Base-by-base conservation (phyloP, 148 eudicot genomes). In the Simmondsia chinensis region DNA sequence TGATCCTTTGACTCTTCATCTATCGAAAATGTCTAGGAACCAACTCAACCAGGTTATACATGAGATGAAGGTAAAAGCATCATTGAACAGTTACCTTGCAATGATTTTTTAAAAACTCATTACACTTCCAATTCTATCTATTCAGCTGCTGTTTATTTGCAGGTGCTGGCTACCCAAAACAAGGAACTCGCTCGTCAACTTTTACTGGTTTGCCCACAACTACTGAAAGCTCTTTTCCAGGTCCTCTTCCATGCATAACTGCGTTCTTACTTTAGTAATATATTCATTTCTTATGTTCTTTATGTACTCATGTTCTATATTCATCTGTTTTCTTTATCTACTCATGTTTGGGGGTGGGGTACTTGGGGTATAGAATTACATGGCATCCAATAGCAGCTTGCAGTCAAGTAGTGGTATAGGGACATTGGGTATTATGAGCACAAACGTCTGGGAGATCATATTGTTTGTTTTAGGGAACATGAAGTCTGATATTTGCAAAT, bases 141-240 rank as follows among this genome's bases (percentile, higher is more conserved):
- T 45, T 40, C 38, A 56, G 40, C 57, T 21, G 33, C 18, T 23
- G 58, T 30, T 24, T 49, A 37, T 43, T 71, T 62, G 50, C 79
- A 91, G 99, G 57, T 63, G 51, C 64, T 91, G 73, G 73, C 74
- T 49, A 72, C 72, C 35, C 82, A 86, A 66, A 86, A 79, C 60
- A 85, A 80, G 51, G 95, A 82, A 54, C 65, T 82, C 57, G 77
- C 82, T 13, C 81, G 80, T 43, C 86, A 85, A 42, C 75, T 91
- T 46, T 61, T 91, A 69, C 75, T 70, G 53, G 73, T 70, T 27
- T 60, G 62, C 52, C 94, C 95, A 25, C 77, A 67, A 39, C 71
- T 91, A 50, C 48, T 75, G 12, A 91, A 91, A 64, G 96, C 96
- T 50, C 66, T 91, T 54, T 77, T 91, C 43, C 94, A 79, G 95